Evolutionary conservation across 441 rosid genomes (phyloP).

Genomic region (Adansonia rubrostipa): DNA sequence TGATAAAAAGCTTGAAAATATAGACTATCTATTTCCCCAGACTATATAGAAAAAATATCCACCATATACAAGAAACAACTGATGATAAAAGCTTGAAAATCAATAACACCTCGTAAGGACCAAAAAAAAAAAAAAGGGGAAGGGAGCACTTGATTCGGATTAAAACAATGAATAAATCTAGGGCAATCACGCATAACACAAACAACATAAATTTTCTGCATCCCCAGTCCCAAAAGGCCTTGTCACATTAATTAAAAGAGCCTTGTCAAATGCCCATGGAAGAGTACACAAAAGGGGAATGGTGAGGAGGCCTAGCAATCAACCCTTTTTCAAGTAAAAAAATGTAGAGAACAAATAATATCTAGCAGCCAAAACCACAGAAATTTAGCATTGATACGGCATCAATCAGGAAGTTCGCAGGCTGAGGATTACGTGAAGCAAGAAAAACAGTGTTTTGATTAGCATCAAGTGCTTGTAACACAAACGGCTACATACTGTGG

Average conservation of each 20-base stretch:
- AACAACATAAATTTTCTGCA: neutral
- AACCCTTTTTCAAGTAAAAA: neutral
- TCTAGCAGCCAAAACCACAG: neutral
- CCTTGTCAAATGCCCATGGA: neutral
- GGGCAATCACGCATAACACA: neutral
- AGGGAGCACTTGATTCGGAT: neutral
- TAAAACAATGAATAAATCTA: neutral
- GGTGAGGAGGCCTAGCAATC: neutral
- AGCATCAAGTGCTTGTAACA: no score
- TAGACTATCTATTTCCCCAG: no score
- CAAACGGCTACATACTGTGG: conserved; percentile 19
- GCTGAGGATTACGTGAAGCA: conserved; percentile 14
- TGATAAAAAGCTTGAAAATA: no score
- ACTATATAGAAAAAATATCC: neutral
- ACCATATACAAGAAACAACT: neutral
- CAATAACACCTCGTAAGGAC: neutral
- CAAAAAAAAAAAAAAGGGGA: neutral
- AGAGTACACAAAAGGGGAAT: neutral
- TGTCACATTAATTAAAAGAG: neutral
- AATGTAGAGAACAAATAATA: neutral
- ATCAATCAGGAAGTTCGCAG: neutral
- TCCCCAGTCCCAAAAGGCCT: neutral
- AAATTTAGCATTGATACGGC: neutral
- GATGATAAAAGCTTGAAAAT: neutral
- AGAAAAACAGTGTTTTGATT: no score